These are phyloP conservation scores for Periconia sp. DNA, from an alignment of 2,329 filamentous ascomycete species.

Conservation along the genomic window DNA sequence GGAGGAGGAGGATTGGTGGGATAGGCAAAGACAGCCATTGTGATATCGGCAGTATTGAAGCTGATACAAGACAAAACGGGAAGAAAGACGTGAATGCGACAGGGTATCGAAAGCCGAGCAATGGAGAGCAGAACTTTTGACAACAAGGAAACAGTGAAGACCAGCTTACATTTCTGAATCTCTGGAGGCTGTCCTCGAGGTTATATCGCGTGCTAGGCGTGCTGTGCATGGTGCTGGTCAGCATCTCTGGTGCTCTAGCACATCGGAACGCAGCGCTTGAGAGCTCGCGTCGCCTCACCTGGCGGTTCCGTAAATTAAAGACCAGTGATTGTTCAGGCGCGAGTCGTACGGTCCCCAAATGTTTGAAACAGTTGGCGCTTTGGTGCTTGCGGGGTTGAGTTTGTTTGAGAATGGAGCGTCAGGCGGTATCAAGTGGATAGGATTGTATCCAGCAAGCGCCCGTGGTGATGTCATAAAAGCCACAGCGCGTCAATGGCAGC, in stretches of 20 bases:
- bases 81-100: slow-evolving; percentile 6
- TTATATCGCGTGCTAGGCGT: slow-evolving; percentile 25
- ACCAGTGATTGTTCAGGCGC: slow-evolving; percentile 5
- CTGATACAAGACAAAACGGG: slow-evolving; percentile 10
- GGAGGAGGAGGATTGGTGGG: slow-evolving; percentile 25
- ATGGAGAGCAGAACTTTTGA: slow-evolving; percentile 11
- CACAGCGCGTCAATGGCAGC: too few relatives aligned
- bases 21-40: slow-evolving; percentile 33
- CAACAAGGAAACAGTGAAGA: slow-evolving; percentile 22
- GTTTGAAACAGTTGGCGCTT: slow-evolving; percentile 32
- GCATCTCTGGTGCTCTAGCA: slow-evolving; percentile 39
- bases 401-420: slow-evolving; percentile 27
- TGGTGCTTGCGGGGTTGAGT: slow-evolving; percentile 9
- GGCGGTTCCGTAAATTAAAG: slow-evolving; percentile 22
- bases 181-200: slow-evolving; percentile 12
- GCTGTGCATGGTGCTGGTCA: too few relatives aligned
- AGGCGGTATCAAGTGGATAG: slow-evolving; percentile 20
- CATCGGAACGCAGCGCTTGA: slow-evolving; percentile 5
- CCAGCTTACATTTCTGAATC: slow-evolving; percentile 42
- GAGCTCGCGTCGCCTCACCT: slow-evolving; percentile 19
- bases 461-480: slow-evolving; percentile 30
- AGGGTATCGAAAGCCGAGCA: too few relatives aligned
- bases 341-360: slow-evolving; percentile 4
- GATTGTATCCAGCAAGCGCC: slow-evolving; percentile 22
- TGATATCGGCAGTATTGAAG: slow-evolving; percentile 11